Base-by-base conservation (phyloP, 371 early-diverging fungal species). In the Caulochytrium protostelioides region DNA sequence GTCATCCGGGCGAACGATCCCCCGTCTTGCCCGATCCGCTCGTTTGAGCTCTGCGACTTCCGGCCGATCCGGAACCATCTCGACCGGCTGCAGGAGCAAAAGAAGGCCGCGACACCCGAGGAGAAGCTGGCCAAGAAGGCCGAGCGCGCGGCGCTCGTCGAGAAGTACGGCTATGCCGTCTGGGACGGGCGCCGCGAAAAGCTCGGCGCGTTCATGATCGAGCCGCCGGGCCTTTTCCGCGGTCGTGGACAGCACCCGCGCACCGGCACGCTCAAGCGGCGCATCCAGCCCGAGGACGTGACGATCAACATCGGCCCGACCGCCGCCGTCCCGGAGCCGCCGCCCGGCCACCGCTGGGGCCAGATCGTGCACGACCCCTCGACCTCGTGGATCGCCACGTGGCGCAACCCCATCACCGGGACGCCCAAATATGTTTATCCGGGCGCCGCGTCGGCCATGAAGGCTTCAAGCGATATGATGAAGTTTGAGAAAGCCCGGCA, bases 201-300 rank as follows among this genome's bases (percentile, higher is more conserved):
- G 53, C 81, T 94, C 18, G 97, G 97, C 26, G 91, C 91, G 62
- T 95, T 78, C 49, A 50, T 86, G 25, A 81, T 92, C 47, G 97
- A 92, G 63, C 97, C 97, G 20, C 97, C 97, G 20, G 78, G 76
- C 15, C 56, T 95, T 29, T 95, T 92, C 66, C 76, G 92, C 46
- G 97, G 97, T 14, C 76, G 97, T 38, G 95, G 95, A 25, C 76
- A 73, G 27, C 95, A 94, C 49, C 95, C 92, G 6, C 85, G 85
- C 57, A 85, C 89, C 0, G 95, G 95, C 14, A 68, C 50, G 35
- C 9, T 8, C 8, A 24, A 76, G 79, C 50, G 50, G 34, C 74
- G 97, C 23, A 83, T 95, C 2, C 29, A 38, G 16, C 89, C 97
- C 3, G 92, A 91, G 49, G 79, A 86, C 46, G 77, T 92, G 22